phyloP scores from a whole-genome alignment of 2,329 filamentous ascomycete genomes.

The Eutypa lata region DNA sequence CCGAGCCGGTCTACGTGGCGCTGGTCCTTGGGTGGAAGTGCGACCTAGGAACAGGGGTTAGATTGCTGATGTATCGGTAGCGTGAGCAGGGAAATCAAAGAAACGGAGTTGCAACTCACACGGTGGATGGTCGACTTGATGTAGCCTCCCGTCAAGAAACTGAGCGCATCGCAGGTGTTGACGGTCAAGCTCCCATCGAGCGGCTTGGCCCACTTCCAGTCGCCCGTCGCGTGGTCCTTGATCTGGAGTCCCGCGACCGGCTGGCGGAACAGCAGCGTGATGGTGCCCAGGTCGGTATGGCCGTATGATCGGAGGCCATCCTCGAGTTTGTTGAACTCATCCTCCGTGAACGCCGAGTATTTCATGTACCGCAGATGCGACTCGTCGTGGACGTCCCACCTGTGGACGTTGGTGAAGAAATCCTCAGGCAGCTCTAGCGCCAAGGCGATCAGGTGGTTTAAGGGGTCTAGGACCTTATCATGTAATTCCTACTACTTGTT shows the following conservation, averaged over 20 bases:
- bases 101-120: slow-evolving; percentile 12
- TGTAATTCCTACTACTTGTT: slow-evolving; percentile 8
- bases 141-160: slow-evolving; percentile 43
- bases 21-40: slow-evolving; percentile 37
- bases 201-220: slow-evolving; percentile 45
- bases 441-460: slow-evolving; percentile 16
- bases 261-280: slow-evolving; percentile 54
- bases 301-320: slow-evolving; percentile 39
- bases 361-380: slow-evolving; percentile 42
- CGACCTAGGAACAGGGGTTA: slow-evolving; percentile 21
- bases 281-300: slow-evolving; percentile 52
- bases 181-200: slow-evolving; percentile 45
- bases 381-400: slow-evolving; percentile 15
- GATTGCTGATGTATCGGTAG: no score
- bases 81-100: no score
- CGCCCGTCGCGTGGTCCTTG: slow-evolving; percentile 33
- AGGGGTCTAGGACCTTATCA: slow-evolving; percentile 15
- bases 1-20: slow-evolving; percentile 45
- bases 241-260: slow-evolving; percentile 53
- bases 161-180: slow-evolving; percentile 44
- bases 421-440: slow-evolving; percentile 13
- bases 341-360: slow-evolving; percentile 40
- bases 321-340: slow-evolving; percentile 40
- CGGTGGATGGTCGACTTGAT: slow-evolving; percentile 35
- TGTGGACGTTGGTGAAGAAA: slow-evolving; percentile 15